Evolutionary conservation across 805 yeast species (phyloP).

Genomic region (Schizosaccharomyces lindneri): DNA sequence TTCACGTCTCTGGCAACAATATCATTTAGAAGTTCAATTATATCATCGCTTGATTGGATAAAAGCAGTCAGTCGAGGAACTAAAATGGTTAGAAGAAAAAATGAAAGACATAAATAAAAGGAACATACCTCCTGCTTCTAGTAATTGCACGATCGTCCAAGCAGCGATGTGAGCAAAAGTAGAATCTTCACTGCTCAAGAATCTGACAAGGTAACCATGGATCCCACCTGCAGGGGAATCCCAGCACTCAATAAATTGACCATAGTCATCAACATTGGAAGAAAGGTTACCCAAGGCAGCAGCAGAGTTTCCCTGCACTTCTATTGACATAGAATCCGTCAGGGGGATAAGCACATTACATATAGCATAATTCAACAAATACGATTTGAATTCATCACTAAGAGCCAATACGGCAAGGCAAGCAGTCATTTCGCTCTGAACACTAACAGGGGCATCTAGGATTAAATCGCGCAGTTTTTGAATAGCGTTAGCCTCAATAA

Average conservation of each 20-base stretch:
- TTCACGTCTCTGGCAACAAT: neutral
- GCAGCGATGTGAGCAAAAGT: conserved; percentile 94
- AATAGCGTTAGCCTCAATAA: conserved; percentile 87
- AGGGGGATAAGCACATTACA: conserved; percentile 76
- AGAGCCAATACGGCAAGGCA: conserved; percentile 90
- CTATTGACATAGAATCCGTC: conserved; percentile 66
- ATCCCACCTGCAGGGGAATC: conserved; percentile 61
- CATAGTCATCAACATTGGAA: conserved; percentile 67
- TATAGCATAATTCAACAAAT: conserved; percentile 59
- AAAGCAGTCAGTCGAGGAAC: neutral
- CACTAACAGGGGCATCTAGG: conserved; percentile 62
- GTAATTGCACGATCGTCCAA: conserved; percentile 83
- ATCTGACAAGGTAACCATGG: conserved; percentile 54
- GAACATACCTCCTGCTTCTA: conserved; percentile 34
- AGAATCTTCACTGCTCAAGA: conserved; percentile 59
- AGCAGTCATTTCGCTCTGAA: conserved; percentile 89
- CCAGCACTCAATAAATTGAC: conserved; percentile 59
- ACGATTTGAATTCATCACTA: conserved; percentile 79
- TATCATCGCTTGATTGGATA: neutral
- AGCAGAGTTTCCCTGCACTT: conserved; percentile 94
- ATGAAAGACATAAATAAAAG: neutral
- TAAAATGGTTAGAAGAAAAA: neutral
- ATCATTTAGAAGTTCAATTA: neutral
- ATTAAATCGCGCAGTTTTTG: conserved; percentile 77
- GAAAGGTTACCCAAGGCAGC: conserved; percentile 93